Evolutionary conservation across 306 rosid species (phyloP), one percentile per base, ranked within the genome.

Genomic region (Medicago arabica): DNA sequence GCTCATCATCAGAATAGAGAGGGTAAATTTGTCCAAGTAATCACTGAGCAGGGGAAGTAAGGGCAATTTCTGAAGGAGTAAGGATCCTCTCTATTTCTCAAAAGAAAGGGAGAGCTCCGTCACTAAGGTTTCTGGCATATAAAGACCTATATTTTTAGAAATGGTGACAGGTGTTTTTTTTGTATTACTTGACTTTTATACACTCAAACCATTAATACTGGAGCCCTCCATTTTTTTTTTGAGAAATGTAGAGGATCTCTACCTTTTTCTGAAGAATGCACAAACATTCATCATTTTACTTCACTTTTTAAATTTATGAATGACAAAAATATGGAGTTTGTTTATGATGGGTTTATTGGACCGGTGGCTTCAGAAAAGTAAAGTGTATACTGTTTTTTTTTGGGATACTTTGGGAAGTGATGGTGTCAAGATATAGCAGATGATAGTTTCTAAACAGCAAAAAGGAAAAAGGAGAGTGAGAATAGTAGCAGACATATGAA

Each of bases 1-100:
- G 16, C 31, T 71, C 38, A 9, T 18, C 55, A 23, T 46, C 51
- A 13, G 9, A 58, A 57, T 41, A 58, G 4, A 58, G 4, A 8
- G 16, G 57, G 57, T 0, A 72, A 54, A 23, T 5, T 23, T 58
- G 65, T 72, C 67, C 10, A 57, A 40, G 16, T 72, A 51, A 40
- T 55, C 36, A 57, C 62, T 57, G 62, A 34, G 53, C 34, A 40
- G 60, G 41, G 38, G 77, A 58, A 57, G 28, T 58, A 72, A 57
- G 77, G 67, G 76, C 25, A 21, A 72, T 55, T 44, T 39, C 43
- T 6, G 43, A 9, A 9, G 43, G 9, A 39, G 43, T 39, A 39
- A 6, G 43, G 43, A 3, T 39, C 43, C 43, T 39, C 41, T 38
- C 43, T 39, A 39, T 39, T 39, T 39, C 43, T 7, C 43, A 39